Evolutionary conservation across 225 moss, liverwort and hornwort genomes (phyloP).

Genomic region (Climacium dendroides): DNA sequence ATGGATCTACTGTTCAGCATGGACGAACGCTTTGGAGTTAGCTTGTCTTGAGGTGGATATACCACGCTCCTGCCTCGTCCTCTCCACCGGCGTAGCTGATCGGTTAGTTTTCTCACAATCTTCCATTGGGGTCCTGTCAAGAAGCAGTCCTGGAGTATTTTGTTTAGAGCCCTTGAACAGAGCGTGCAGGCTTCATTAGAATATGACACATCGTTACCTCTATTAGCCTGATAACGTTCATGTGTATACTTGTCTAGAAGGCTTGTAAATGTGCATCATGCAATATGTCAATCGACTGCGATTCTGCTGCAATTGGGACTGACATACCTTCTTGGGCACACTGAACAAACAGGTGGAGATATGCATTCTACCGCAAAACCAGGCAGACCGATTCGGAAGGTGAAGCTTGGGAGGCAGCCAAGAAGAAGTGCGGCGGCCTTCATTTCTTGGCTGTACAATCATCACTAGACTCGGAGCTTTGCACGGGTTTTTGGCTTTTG

Average conservation of each 20-base stretch:
- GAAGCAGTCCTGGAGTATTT: not conserved
- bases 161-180: not conserved
- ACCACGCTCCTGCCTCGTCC: slow-evolving; percentile 58
- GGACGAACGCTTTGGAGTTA: slow-evolving; percentile 96
- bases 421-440: slow-evolving; percentile 57
- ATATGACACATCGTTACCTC: not conserved
- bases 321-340: not conserved
- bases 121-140: not conserved
- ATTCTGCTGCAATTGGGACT: not conserved
- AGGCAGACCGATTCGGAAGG: slow-evolving; percentile 83
- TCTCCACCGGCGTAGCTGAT: slow-evolving; percentile 79
- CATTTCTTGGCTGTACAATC: slow-evolving; percentile 89
- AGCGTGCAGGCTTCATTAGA: not conserved
- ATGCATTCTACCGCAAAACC: slow-evolving; percentile 77
- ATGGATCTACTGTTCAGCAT: slow-evolving; percentile 34
- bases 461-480: slow-evolving; percentile 79
- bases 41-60: slow-evolving; percentile 70
- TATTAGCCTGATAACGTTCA: not conserved
- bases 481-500: slow-evolving; percentile 96
- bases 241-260: not conserved
- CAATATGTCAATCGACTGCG: no score
- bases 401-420: slow-evolving; percentile 86
- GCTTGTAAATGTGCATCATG: not conserved
- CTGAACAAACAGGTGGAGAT: slow-evolving; percentile 54
- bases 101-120: slow-evolving; percentile 11